Conservation (phyloP, 2,329 filamentous ascomycete genomes). For the Alternaria angustiovoidea region DNA sequence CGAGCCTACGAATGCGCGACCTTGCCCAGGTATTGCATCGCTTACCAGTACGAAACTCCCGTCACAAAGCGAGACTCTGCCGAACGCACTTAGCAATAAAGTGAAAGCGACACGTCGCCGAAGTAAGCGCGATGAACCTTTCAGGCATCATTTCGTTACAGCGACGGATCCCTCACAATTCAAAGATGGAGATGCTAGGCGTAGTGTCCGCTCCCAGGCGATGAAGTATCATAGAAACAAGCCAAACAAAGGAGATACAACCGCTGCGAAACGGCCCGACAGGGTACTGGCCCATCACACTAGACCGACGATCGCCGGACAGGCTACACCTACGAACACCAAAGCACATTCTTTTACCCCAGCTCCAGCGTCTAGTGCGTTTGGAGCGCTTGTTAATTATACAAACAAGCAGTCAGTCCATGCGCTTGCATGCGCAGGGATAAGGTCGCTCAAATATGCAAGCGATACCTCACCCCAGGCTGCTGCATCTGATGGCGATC, state of each 20-base stretch:
- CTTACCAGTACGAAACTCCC: neutral
- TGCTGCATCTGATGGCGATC: neutral
- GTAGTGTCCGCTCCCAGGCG: conserved; percentile 44
- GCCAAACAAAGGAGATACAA: neutral
- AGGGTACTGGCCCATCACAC: neutral
- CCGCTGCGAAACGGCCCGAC: neutral
- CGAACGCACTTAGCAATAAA: neutral
- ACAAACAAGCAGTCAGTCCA: neutral
- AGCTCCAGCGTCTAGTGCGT: neutral
- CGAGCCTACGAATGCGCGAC: neutral
- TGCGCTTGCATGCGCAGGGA: neutral
- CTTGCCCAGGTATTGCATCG: neutral
- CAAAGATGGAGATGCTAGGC: conserved; percentile 35
- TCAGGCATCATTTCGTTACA: conserved; percentile 43
- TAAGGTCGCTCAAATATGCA: neutral
- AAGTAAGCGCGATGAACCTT: conserved; percentile 36
- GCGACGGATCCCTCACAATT: conserved; percentile 45
- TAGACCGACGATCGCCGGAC: neutral
- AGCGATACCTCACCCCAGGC: neutral
- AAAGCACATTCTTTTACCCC: neutral
- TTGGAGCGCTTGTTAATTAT: neutral
- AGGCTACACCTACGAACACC: neutral
- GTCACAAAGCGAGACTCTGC: neutral
- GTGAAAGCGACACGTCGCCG: conserved; percentile 21
- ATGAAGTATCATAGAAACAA: conserved; percentile 44